A percentile compares a stretch with the other conserved stretches of the same genome.
These are phyloP conservation scores for Knufia fluminis DNA, from an alignment of 2,329 filamentous ascomycete genomes.

Conservation along the genomic window DNA sequence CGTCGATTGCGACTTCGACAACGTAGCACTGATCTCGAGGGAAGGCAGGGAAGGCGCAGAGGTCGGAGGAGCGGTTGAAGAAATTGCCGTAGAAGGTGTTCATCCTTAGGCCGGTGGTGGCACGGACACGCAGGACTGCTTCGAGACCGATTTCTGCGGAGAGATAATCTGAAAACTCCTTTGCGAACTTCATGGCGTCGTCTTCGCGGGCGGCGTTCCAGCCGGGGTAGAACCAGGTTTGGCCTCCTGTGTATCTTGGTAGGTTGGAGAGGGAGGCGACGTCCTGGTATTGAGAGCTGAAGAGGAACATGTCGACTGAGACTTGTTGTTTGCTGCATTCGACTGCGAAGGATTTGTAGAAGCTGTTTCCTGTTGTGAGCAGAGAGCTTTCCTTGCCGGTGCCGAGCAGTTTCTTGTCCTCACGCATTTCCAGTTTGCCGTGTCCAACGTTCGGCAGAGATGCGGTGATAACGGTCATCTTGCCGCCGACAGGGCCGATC, in stretches of 20 bases:
- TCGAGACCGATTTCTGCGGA: conserved; percentile 93
- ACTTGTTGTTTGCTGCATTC: conserved; percentile 99
- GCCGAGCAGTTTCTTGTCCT: conserved; percentile 91
- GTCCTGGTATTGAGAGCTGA: conserved; percentile 93
- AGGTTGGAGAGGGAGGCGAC: conserved; percentile 93
- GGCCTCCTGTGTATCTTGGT: conserved; percentile 89
- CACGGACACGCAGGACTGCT: conserved; percentile 88
- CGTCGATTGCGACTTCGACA: conserved; percentile 95
- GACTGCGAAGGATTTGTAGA: conserved; percentile 98
- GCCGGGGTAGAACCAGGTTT: conserved; percentile 96
- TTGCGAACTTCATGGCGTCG: conserved; percentile 95
- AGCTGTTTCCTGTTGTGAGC: conserved; percentile 85
- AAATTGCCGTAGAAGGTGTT: conserved; percentile 99
- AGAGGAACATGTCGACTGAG: conserved; percentile 96
- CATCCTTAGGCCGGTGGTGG: conserved; percentile 90
- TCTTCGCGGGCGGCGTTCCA: conserved; percentile 93
- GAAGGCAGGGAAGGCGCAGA: conserved; percentile 96
- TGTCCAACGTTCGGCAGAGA: conserved; percentile 83
- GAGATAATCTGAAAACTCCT: conserved; percentile 94
- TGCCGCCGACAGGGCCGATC: conserved; percentile 87
- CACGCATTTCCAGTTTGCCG: conserved; percentile 83
- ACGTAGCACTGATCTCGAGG: conserved; percentile 96
- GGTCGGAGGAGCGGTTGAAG: conserved; percentile 94
- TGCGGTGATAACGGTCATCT: conserved; percentile 84
- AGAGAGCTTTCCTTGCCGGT: conserved; percentile 84